Evolutionary conservation across 805 yeast species (phyloP).

Genomic region (Groenewaldozyma salmanticensis): DNA sequence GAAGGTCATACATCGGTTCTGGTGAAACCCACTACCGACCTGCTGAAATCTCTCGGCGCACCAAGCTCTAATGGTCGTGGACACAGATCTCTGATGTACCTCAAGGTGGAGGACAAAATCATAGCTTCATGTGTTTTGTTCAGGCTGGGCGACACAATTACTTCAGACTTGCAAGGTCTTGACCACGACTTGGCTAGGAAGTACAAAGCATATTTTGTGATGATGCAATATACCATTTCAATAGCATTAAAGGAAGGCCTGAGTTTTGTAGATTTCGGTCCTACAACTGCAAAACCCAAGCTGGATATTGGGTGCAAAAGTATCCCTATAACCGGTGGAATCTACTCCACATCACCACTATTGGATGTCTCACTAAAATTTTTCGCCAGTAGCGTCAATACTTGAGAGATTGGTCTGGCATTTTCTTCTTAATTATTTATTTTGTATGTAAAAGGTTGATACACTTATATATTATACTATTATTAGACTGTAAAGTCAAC

Average conservation of each 20-base stretch:
- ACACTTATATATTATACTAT: too few species aligned
- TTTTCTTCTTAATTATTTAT: too few species aligned
- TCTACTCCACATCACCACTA: constrained; percentile 19
- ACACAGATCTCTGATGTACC: constrained; percentile 28
- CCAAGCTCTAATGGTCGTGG: constrained; percentile 20
- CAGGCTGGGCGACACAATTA: constrained; percentile 35
- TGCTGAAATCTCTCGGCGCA: constrained; percentile 27
- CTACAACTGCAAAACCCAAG: constrained; percentile 37
- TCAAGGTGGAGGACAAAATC: constrained; percentile 29
- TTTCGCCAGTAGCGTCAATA: background rate
- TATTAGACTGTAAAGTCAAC: too few species aligned
- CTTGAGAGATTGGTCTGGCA: too few species aligned
- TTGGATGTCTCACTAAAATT: background rate
- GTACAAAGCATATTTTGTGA: constrained; percentile 36
- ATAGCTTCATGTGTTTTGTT: constrained; percentile 36
- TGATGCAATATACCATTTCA: constrained; percentile 38
- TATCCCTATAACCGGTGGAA: constrained; percentile 32
- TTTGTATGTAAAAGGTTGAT: too few species aligned
- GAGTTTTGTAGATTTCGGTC: constrained; percentile 37
- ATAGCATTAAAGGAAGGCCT: constrained; percentile 32
- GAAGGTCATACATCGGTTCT: constrained; percentile 33
- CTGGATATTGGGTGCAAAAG: constrained; percentile 32
- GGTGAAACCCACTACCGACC: constrained; percentile 26
- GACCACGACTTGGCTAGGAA: constrained; percentile 32
- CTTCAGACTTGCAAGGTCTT: constrained; percentile 37